Evolutionary conservation across 1,284 basidiomycete genomes (phyloP), one percentile per base, ranked within the genome.

Genomic region (Apiotrichum mycotoxinovorans): DNA sequence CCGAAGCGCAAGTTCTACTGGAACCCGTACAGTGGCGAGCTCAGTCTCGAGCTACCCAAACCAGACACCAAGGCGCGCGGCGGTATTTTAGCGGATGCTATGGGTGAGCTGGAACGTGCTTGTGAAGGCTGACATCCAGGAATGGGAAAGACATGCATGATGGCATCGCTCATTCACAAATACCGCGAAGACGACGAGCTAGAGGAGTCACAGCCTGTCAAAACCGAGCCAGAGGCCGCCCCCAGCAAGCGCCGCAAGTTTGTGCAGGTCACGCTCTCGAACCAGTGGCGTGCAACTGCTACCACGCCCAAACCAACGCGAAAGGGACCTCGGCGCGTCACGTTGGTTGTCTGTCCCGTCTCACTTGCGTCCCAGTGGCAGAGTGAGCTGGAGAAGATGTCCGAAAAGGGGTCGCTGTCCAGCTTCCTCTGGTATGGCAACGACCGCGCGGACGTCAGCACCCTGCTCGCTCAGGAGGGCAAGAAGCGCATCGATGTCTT

Each of bases 111-210:
- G 0, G 8, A 22, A n/a, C 3, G 14, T 15, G 3, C 22, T 25
- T 41, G 27, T 11, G 18, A 10, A n/a, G 18, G 25, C 50, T 60
- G 41, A 60, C 51, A 22, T 5, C 2, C 87, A 90, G 91, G 94
- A 11, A 90, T 98, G 85, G 95, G 95, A 4, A 98, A 98, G 79
- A 97, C 95, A 7, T 76, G 74, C 68, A 95, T 96, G 91, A 79
- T 97, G 51, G 89, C 93, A 1, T 86, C 91, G 14, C 83, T 98
- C 38, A 88, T 98, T 26, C 92, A 96, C 65, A 85, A 85, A 14
- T 90, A 88, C 61, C 82, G 82, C 40, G 68, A 70, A n/a, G 72
- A 77, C 23, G 64, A 64, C 4, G 62, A 65, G 26, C 52, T 58
- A n/a, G 54, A 49, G 8, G n/a, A 46, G 3, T 41, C 57, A 1